Evolutionary conservation across 2,329 filamentous ascomycete species (phyloP), one percentile per base, ranked within the genome.

Genomic region (Claviceps arundinis): DNA sequence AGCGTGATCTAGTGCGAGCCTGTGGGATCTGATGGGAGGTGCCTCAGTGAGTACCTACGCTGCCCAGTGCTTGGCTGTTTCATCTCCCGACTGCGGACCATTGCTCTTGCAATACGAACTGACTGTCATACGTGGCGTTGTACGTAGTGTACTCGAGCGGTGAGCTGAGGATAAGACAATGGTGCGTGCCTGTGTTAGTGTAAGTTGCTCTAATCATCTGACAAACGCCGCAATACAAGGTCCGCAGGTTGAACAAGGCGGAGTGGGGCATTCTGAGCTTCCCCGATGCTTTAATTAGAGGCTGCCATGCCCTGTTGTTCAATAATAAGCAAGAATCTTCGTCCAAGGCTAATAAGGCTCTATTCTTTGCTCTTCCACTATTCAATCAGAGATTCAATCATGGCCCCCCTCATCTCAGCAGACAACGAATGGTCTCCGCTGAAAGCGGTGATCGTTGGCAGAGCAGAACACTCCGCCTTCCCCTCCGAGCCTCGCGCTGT

Each of bases 391-490:
- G 22, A 17, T 19, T 16, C 2, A 43, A 34, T n/a, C 43, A 51
- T 51, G 50, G 2, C 43, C 43, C 7, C 50, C 16, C 50, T 56
- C 40, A 52, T 53, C 14, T 48, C 52, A 41, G 56, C 56, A 48
- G 59, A 61, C 4, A 54, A 62, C 54, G 62, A 63, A 51, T 62
- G 59, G 60, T 59, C 58, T 5, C 62, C 59, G 30, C 56, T 64
- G 37, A 52, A 51, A 41, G 22, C 58, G 17, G 61, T 63, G 48
- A 59, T 63, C 40, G 60, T 64, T 47, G 61, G 61, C 7, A 57
- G 62, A 16, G 62, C 61, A 24, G 56, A 56, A 19, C 47, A 59
- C 50, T 60, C 61, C 5, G 52, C 52, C 40, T 62, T 61, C 50
- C 60, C 60, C 17, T 56, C 54, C 14, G 59, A 58, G 49, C 60